These are phyloP conservation scores for Penicillium coffeae DNA, from an alignment of 495 filamentous ascomycete species.

Conservation along the genomic window DNA sequence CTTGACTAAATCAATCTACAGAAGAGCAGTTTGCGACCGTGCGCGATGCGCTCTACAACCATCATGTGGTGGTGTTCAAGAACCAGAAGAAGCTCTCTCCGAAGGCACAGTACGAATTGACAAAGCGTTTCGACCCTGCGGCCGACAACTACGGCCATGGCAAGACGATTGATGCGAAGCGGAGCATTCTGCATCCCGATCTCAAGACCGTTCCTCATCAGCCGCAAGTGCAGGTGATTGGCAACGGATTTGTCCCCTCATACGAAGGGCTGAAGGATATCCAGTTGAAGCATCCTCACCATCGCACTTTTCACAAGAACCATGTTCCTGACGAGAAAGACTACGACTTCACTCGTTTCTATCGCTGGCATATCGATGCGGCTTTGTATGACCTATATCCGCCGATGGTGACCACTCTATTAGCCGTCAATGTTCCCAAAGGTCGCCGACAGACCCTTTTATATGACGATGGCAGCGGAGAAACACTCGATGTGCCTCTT, in stretches of 20 bases:
- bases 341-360: constrained; percentile 65
- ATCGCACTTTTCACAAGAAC: constrained; percentile 67
- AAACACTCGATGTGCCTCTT: constrained; percentile 62
- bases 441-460: constrained; percentile 61
- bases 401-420: constrained; percentile 62
- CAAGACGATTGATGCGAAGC: constrained; percentile 62
- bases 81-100: constrained; percentile 57
- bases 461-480: constrained; percentile 68
- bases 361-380: constrained; percentile 77
- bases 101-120: constrained; percentile 66
- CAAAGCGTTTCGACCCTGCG: constrained; percentile 63
- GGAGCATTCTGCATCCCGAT: constrained; percentile 69
- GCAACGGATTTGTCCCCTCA: constrained; percentile 59
- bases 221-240: constrained; percentile 74
- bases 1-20: constrained; percentile 17
- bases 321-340: constrained; percentile 60
- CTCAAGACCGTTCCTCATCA: constrained; percentile 75
- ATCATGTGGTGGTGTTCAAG: constrained; percentile 67
- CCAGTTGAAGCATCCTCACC: constrained; percentile 67
- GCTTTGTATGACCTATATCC: constrained; percentile 69
- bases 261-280: constrained; percentile 68
- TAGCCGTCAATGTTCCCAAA: constrained; percentile 63
- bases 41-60: constrained; percentile 55
- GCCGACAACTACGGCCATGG: constrained; percentile 67
- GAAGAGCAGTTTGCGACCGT: constrained; percentile 58